Conservation (phyloP, 108 stramenopile genomes). For the Aureococcus anophagefferens region DNA sequence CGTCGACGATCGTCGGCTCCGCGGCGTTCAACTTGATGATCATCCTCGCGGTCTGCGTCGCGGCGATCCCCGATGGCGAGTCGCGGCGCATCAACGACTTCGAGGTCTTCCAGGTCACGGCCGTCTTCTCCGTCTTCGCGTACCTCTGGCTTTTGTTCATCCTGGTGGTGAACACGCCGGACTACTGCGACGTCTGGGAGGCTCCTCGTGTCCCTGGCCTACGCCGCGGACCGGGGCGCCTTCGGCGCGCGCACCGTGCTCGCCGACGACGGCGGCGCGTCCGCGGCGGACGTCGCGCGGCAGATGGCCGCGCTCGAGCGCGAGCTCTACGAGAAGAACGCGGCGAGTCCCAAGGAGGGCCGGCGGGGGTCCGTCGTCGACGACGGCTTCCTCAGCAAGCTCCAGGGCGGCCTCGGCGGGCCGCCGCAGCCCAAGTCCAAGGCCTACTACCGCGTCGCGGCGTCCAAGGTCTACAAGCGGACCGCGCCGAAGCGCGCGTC, state of each 20-base stretch:
- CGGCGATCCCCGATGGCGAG: slow-evolving; percentile 16
- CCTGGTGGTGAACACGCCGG: slow-evolving; percentile 14
- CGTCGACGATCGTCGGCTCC: slow-evolving; percentile 31
- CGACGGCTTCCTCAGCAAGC: slow-evolving; percentile 3
- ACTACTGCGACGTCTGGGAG: slow-evolving; percentile 11
- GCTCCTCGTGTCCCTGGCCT: slow-evolving; percentile 21
- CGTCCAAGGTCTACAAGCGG: neutral
- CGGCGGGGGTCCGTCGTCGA: neutral
- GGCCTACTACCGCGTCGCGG: slow-evolving; percentile 3
- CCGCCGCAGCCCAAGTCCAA: neutral
- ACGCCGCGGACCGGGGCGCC: slow-evolving; percentile 7
- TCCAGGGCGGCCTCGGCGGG: too few relatives aligned
- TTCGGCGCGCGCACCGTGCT: too few relatives aligned
- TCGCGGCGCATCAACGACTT: slow-evolving; percentile 15
- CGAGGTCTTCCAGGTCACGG: slow-evolving; percentile 19
- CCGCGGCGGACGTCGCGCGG: slow-evolving; percentile 8
- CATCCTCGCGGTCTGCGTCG: slow-evolving; percentile 26
- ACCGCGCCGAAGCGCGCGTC: slow-evolving; percentile 2
- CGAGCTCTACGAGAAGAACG: slow-evolving; percentile 3
- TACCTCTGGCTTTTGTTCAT: slow-evolving; percentile 32
- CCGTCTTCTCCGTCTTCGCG: slow-evolving; percentile 24
- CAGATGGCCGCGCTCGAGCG: slow-evolving; percentile 1
- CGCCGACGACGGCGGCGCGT: too few relatives aligned
- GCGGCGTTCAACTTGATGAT: slow-evolving; percentile 33
- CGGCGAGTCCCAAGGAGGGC: too few relatives aligned